Conservation (phyloP, 176 grass and related monocot genomes). For the Eleusine coracana region DNA sequence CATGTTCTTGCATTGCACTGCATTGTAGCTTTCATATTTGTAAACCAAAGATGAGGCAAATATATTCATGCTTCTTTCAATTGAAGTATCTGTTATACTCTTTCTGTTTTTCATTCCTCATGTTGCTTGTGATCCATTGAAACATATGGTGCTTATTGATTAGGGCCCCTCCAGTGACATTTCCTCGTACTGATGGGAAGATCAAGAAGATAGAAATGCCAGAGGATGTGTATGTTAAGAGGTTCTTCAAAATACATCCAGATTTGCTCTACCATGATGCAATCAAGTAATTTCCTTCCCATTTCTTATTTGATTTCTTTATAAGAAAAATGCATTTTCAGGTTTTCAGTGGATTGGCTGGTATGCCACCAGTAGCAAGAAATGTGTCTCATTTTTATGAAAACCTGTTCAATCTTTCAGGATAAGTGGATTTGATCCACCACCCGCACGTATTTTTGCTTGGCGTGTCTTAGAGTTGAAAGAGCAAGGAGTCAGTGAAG, state of each 20-base stretch:
- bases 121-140: background rate
- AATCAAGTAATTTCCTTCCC: slow-evolving; percentile 54
- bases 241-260: slow-evolving; percentile 65
- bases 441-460: slow-evolving; percentile 85
- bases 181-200: slow-evolving; percentile 68
- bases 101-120: background rate
- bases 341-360: background rate
- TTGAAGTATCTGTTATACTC: background rate
- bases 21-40: too few species aligned
- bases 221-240: slow-evolving; percentile 71
- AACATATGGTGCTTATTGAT: slow-evolving; percentile 5
- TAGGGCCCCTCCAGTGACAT: slow-evolving; percentile 71
- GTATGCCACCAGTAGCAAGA: background rate
- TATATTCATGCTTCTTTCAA: background rate
- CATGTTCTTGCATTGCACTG: too few species aligned
- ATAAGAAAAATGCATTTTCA: background rate
- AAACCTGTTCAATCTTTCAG: slow-evolving; percentile 38
- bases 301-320: background rate
- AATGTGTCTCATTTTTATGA: background rate
- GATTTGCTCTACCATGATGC: slow-evolving; percentile 80
- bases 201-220: slow-evolving; percentile 61
- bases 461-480: slow-evolving; percentile 86
- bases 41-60: background rate
- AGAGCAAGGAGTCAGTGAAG: slow-evolving; percentile 65
- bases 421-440: slow-evolving; percentile 78